Evolutionary conservation across 495 filamentous ascomycete species (phyloP), one percentile per base, ranked within the genome.

Genomic region (Xylaria curta): DNA sequence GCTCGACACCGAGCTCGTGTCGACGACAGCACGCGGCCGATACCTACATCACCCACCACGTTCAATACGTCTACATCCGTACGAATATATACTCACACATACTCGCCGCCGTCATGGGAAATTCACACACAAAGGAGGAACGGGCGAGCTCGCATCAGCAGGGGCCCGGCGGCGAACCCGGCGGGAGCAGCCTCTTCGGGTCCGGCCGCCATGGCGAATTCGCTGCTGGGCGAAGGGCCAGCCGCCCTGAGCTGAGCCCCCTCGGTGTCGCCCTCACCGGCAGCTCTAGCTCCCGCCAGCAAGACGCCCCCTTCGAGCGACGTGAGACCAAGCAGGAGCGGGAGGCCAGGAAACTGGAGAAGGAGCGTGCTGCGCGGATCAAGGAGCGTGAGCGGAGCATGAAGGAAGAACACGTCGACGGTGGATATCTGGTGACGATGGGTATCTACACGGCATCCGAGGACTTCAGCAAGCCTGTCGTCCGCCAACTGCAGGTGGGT

Each of bases 311-410:
- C 8, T 81, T 82, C 31, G 86, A 89, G 72, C 88, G 91, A 54
- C 85, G 92, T 69, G 96, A 97, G 80, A 97, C 94, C 13, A 97
- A 91, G 81, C 94, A 95, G 77, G 96, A 98, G 79, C 88, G 93
- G 68, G 96, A 98, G 79, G 92, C 92, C 10, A 88, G 95, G 66
- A 93, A 91, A 71, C 78, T 92, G 72, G 96, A 97, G 81, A 91
- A 89, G 79, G 96, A 98, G 81, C 88, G 92, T 33, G 80, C 83
- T 4, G 87, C 87, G 21, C 85, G 96, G 49, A 72, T 89, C 58
- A 93, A 92, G 78, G 96, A 99, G 79, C 87, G 95, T 36, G 95
- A 97, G 81, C 87, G 93, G 78, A 99, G 96, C 79, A 92, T 98
- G 84, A 91, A 86, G 74, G 95, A 98, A 74, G 96, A 98, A 75